Evolutionary conservation across 495 filamentous ascomycete genomes (phyloP).

Genomic region (Durotheca rogersii): DNA sequence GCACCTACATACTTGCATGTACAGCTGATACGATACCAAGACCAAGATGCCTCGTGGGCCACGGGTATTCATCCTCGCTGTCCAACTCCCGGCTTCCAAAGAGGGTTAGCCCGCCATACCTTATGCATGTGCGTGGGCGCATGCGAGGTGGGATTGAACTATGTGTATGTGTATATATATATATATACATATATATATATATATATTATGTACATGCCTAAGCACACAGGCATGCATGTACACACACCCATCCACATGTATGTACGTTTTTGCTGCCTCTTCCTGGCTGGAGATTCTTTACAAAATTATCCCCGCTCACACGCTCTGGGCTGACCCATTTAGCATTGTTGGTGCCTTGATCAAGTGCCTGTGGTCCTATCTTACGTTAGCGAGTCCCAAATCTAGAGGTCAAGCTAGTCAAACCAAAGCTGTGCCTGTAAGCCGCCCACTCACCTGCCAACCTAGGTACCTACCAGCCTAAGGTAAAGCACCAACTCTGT

Average conservation of each 20-base stretch:
- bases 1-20: too few relatives aligned
- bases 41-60: constrained; percentile 7
- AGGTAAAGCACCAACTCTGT: too few relatives aligned
- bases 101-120: constrained; percentile 2
- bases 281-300: not conserved
- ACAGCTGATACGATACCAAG: constrained; percentile 22
- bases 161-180: not conserved
- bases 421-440: too few relatives aligned
- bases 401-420: too few relatives aligned
- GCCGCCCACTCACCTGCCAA: constrained; percentile 27
- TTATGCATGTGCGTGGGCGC: too few relatives aligned
- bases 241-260: not conserved
- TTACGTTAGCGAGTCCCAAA: constrained; percentile 15
- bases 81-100: constrained; percentile 31
- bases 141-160: not conserved
- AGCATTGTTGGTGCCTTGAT: too few relatives aligned
- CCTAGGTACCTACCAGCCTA: constrained; percentile 19
- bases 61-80: constrained; percentile 12
- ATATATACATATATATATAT: constrained; percentile 3
- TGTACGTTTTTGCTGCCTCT: not conserved
- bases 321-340: too few relatives aligned
- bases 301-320: not conserved
- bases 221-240: not conserved
- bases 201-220: not conserved
- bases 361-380: constrained; percentile 20